These are phyloP conservation scores for Pseudogymnoascus sp. DNA, from an alignment of 2,329 filamentous ascomycete species.

Conservation along the genomic window DNA sequence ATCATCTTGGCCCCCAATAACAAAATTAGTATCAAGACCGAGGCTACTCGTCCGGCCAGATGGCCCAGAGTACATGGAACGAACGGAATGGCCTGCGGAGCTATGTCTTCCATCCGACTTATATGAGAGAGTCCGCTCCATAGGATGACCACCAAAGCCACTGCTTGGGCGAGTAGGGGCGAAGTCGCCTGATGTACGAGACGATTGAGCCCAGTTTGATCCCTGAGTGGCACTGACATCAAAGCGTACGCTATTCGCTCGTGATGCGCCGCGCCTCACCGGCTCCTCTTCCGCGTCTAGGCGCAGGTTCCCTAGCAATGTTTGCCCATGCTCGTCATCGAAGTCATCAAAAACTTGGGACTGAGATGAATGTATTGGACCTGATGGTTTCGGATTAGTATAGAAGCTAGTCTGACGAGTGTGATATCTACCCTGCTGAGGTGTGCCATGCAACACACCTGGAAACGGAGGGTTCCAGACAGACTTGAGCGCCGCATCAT, in stretches of 20 bases:
- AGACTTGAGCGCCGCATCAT: constrained; percentile 64
- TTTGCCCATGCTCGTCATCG: constrained; percentile 72
- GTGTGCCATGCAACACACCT: constrained; percentile 70
- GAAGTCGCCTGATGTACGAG: constrained; percentile 76
- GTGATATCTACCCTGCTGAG: constrained; percentile 67
- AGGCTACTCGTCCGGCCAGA: constrained; percentile 82
- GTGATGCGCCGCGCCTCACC: constrained; percentile 74
- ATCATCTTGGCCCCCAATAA: constrained; percentile 52
- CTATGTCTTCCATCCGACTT: constrained; percentile 94
- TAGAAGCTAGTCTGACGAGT: constrained; percentile 16
- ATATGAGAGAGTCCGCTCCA: constrained; percentile 88
- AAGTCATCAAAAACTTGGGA: constrained; percentile 82
- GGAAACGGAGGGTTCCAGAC: constrained; percentile 89
- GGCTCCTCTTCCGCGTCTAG: constrained; percentile 83
- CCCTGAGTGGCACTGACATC: constrained; percentile 91
- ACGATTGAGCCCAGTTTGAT: constrained; percentile 73
- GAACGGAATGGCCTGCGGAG: constrained; percentile 75
- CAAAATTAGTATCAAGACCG: constrained; percentile 66
- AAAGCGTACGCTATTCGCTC: constrained; percentile 94
- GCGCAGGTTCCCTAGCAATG: constrained; percentile 70
- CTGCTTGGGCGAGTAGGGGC: constrained; percentile 68
- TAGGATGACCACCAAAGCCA: constrained; percentile 64
- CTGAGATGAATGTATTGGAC: constrained; percentile 69
- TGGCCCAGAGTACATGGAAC: constrained; percentile 59
- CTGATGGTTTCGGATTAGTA: constrained; percentile 37